Conservation (phyloP, 2,329 filamentous ascomycete species). For the Leptographium wingfieldii region DNA sequence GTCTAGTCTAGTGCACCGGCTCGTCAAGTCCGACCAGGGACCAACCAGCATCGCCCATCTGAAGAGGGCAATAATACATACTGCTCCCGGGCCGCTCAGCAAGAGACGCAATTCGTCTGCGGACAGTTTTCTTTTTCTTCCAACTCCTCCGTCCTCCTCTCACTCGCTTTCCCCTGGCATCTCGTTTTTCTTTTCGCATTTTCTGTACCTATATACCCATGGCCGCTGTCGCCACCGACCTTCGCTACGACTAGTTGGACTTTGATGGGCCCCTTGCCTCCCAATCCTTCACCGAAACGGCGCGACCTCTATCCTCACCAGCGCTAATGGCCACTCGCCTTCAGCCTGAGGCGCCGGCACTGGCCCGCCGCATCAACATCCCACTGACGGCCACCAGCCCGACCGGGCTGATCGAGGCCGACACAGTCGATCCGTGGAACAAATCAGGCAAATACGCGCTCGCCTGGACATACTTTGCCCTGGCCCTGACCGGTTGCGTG, state of each 20-base stretch:
- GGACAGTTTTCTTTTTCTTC: not conserved
- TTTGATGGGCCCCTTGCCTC: not conserved
- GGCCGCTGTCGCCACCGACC: conserved; percentile 3
- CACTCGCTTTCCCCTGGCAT: too few species aligned
- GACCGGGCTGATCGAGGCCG: conserved; percentile 47
- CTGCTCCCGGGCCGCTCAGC: not conserved
- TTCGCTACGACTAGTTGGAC: conserved; percentile 3
- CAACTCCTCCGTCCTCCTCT: not conserved
- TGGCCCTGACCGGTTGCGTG: conserved; percentile 57
- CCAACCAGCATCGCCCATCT: not conserved
- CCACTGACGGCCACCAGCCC: conserved; percentile 47
- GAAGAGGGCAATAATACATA: not conserved
- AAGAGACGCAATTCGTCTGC: not conserved
- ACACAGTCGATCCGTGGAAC: conserved; percentile 64
- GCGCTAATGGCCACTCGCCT: not conserved
- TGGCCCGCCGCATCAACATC: conserved; percentile 46
- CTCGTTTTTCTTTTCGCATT: not conserved
- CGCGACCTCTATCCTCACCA: not conserved
- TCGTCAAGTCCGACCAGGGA: not conserved
- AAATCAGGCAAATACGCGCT: conserved; percentile 75
- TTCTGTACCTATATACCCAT: not conserved
- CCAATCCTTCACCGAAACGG: not conserved
- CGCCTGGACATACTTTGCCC: conserved; percentile 79
- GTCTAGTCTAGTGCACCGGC: not conserved
- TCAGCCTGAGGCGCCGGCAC: conserved; percentile 12